Percentiles rank a stretch among this genome's conserved stretches.
phyloP scores from a whole-genome alignment of 2,329 filamentous ascomycete species.

The Nannizziopsis barbatae region DNA sequence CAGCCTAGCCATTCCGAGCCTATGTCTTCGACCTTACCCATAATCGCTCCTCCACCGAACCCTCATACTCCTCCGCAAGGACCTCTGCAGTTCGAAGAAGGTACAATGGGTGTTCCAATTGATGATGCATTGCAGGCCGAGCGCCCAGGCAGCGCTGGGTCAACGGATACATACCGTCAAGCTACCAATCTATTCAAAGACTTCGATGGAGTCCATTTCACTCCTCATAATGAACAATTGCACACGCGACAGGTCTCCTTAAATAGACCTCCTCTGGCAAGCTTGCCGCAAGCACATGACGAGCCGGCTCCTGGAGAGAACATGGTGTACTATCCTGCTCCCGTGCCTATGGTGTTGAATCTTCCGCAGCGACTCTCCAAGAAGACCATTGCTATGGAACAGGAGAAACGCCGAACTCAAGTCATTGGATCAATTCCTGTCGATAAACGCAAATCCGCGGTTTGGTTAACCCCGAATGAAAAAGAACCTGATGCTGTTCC shows the following conservation, averaged over 20 bases:
- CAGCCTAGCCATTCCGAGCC: slow-evolving; percentile 19
- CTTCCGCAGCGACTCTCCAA: slow-evolving; percentile 78
- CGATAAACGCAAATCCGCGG: slow-evolving; percentile 43
- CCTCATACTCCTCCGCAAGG: neutral
- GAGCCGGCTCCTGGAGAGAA: slow-evolving; percentile 51
- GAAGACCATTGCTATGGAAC: slow-evolving; percentile 51
- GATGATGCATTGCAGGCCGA: slow-evolving; percentile 14
- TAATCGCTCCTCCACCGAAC: slow-evolving; percentile 14
- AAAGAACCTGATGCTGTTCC: slow-evolving; percentile 15
- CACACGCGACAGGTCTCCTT: slow-evolving; percentile 28
- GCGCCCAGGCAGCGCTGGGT: slow-evolving; percentile 32
- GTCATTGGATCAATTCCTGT: slow-evolving; percentile 53
- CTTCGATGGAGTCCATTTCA: slow-evolving; percentile 42
- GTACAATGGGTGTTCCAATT: neutral
- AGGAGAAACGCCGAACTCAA: slow-evolving; percentile 62
- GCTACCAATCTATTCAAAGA: slow-evolving; percentile 36
- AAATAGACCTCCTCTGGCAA: slow-evolving; percentile 29
- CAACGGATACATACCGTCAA: slow-evolving; percentile 38
- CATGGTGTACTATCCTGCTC: slow-evolving; percentile 93
- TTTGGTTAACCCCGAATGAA: slow-evolving; percentile 31
- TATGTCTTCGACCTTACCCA: slow-evolving; percentile 16
- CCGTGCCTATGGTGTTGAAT: slow-evolving; percentile 86
- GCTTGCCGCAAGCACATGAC: slow-evolving; percentile 29
- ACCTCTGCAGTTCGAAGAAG: neutral
- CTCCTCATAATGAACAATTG: slow-evolving; percentile 21